These are phyloP conservation scores for Cyclotella kingstonii DNA, from an alignment of 108 stramenopile genomes.

Conservation along the genomic window DNA sequence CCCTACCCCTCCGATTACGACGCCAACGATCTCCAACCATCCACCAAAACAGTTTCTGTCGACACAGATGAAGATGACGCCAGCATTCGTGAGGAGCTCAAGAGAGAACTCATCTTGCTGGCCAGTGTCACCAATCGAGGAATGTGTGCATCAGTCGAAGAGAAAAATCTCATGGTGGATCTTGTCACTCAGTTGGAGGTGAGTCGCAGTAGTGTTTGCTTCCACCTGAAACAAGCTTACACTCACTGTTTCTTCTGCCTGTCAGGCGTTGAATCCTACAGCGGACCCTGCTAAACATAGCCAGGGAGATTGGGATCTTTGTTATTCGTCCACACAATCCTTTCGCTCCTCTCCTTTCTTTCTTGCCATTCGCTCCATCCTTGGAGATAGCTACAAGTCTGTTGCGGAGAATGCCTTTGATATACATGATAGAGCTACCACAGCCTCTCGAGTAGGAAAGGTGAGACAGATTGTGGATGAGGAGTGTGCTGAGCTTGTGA, in stretches of 20 bases:
- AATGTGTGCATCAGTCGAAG: conserved; percentile 61
- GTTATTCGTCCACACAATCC: conserved; percentile 73
- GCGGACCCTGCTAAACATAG: conserved; percentile 64
- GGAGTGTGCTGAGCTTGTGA: conserved; percentile 46
- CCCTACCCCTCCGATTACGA: conserved; percentile 48
- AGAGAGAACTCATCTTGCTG: conserved; percentile 75
- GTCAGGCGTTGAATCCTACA: conserved; percentile 73
- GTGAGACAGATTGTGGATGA: conserved; percentile 69
- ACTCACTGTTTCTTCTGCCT: too few species aligned
- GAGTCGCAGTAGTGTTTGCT: too few species aligned
- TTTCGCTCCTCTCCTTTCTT: conserved; percentile 86
- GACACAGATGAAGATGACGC: conserved; percentile 74
- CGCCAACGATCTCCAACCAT: conserved; percentile 38
- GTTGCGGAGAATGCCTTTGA: conserved; percentile 72
- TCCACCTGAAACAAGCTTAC: too few species aligned
- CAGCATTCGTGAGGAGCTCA: conserved; percentile 69
- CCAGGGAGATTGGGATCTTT: conserved; percentile 82
- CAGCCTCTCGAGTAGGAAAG: conserved; percentile 65
- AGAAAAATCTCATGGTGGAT: conserved; percentile 69
- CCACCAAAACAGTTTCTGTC: conserved; percentile 51
- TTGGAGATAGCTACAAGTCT: conserved; percentile 61
- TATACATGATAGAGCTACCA: conserved; percentile 74
- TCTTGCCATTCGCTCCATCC: conserved; percentile 55
- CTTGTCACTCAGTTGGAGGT: conserved; percentile 71
- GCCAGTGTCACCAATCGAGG: conserved; percentile 79